Base-by-base conservation (phyloP, 1,284 basidiomycete genomes). In the Cutaneotrichosporon mucoides region DNA sequence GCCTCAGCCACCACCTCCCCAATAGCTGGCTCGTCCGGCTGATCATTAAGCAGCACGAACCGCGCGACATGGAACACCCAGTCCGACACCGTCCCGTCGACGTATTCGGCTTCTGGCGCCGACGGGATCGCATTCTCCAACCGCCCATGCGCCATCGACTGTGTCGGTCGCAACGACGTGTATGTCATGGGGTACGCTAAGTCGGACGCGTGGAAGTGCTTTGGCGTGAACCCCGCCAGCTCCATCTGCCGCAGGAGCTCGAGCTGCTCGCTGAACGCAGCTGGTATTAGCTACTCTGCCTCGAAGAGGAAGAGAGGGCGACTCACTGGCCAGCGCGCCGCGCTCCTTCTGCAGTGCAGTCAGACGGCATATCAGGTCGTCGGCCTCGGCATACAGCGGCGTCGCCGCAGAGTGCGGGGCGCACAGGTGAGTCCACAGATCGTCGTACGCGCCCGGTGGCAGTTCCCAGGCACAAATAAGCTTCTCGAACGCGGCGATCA, bases 31-130 rank as follows among this genome's bases (percentile, higher is more conserved):
- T 48, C 46, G n/a, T 34, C 33, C n/a, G 46, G 46, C 13, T 24
- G 46, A 33, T 48, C 46, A 36, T 48, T 24, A 9, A 48, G 34
- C 24, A 48, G 46, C 34, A 48, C 46, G 13, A 48, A 48, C 24
- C 46, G 46, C 46, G 46, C 34, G 13, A 48, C 34, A 33, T 48
- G 46, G 34, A 48, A 48, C 46, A 48, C 46, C 46, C 46, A 48
- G 46, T 48, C 46, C 11, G 46, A 48, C 34, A 48, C 46, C 6
- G 46, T 48, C 24, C 46, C 46, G 12, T 48, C 46, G 34, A 48
- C 46, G 12, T 35, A 48, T 33, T 48, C 46, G 46, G 34, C 46
- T 11, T 48, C 46, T 3, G 46, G 46, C 2, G 46, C 46, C 34
- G 46, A 48, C 11, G 46, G 46, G 34, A 48, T 48, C 9, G 46